A percentile compares a stretch with the other conserved stretches of the same genome.
phyloP scores from a whole-genome alignment of 2,329 filamentous ascomycete genomes.

The Ceratocystis huliohia region DNA sequence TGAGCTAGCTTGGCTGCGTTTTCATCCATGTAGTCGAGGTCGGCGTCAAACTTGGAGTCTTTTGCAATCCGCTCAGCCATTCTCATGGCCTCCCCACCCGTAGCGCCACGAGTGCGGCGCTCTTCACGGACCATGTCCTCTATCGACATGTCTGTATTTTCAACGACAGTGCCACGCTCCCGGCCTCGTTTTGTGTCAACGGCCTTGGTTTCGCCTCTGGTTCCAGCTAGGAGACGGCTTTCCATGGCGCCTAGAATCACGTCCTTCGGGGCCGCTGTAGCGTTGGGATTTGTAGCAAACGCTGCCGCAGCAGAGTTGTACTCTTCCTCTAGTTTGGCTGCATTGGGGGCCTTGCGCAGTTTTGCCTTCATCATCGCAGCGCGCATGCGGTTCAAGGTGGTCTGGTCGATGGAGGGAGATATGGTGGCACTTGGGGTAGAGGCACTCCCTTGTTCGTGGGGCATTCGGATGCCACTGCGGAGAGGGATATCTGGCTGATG shows the following conservation, averaged over 20 bases:
- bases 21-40: conserved; percentile 95
- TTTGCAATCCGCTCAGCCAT: conserved; percentile 90
- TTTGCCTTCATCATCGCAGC: conserved; percentile 96
- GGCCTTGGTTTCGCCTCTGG: conserved; percentile 58
- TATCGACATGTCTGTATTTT: conserved; percentile 90
- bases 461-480: conserved; percentile 17
- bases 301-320: conserved; percentile 65
- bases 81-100: conserved; percentile 65
- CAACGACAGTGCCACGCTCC: conserved; percentile 72
- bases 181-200: conserved; percentile 69
- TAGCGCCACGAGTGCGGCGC: conserved; percentile 64
- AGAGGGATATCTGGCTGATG: conserved; percentile 5
- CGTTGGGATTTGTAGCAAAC: conserved; percentile 32
- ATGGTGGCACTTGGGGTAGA: conserved; percentile 13
- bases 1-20: conserved; percentile 83
- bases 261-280: conserved; percentile 43
- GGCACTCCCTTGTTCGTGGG: conserved; percentile 20
- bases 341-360: conserved; percentile 63
- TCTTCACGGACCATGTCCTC: conserved; percentile 97
- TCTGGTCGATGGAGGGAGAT: conserved; percentile 53
- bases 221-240: conserved; percentile 72
- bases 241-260: conserved; percentile 81
- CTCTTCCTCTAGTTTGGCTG: conserved; percentile 62
- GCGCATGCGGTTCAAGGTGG: conserved; percentile 73
- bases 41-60: conserved; percentile 78